These are phyloP conservation scores for Monosporascus sp. DNA, from an alignment of 2,329 filamentous ascomycete species.

Conservation along the genomic window DNA sequence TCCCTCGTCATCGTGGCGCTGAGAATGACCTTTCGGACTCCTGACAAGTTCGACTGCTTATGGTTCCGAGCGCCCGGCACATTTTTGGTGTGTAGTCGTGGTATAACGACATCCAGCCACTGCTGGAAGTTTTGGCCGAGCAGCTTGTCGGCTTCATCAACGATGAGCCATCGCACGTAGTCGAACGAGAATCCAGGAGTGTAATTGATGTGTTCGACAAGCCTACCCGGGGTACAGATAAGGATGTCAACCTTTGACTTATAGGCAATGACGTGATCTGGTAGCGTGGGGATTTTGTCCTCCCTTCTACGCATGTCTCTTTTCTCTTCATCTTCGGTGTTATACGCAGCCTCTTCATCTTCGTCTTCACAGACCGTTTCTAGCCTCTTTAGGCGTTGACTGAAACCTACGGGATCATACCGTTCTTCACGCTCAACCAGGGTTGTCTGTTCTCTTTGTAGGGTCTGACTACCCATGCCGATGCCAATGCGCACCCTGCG, in stretches of 20 bases:
- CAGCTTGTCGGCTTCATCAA: slow-evolving; percentile 91
- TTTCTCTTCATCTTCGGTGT: slow-evolving; percentile 24
- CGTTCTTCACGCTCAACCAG: slow-evolving; percentile 36
- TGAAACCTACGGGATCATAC: slow-evolving; percentile 61
- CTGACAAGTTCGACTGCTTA: slow-evolving; percentile 44
- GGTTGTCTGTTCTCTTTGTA: slow-evolving; percentile 57
- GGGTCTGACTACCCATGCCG: slow-evolving; percentile 73
- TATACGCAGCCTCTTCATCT: slow-evolving; percentile 31
- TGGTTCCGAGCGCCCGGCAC: slow-evolving; percentile 48
- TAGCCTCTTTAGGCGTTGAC: slow-evolving; percentile 30
- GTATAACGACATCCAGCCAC: slow-evolving; percentile 72
- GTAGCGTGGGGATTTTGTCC: slow-evolving; percentile 33
- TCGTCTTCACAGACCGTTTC: slow-evolving; percentile 30
- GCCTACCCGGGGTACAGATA: slow-evolving; percentile 83
- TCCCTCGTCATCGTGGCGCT: slow-evolving; percentile 92
- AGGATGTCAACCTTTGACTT: slow-evolving; percentile 77
- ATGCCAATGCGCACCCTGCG: slow-evolving; percentile 68
- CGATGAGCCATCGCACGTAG: slow-evolving; percentile 78
- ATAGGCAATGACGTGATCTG: slow-evolving; percentile 59
- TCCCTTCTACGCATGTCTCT: slow-evolving; percentile 19
- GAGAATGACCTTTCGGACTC: slow-evolving; percentile 74
- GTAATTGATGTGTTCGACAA: slow-evolving; percentile 83
- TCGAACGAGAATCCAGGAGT: slow-evolving; percentile 78
- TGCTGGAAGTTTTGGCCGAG: slow-evolving; percentile 90
- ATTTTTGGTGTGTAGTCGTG: slow-evolving; percentile 45